Base-by-base conservation (phyloP, 306 rosid species). In the Dicorynia guianensis region DNA sequence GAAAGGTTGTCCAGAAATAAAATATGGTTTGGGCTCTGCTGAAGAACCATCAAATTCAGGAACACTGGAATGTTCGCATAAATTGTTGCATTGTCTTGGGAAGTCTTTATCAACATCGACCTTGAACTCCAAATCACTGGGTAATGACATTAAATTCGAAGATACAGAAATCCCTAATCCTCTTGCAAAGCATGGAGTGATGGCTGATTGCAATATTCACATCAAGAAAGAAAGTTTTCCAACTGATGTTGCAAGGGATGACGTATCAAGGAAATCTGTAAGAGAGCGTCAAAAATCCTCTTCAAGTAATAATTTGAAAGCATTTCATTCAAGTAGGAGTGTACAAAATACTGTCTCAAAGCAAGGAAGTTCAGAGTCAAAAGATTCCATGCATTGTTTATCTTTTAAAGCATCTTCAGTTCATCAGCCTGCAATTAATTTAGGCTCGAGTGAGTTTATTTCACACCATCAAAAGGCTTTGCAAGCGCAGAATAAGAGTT, bases 201-300 rank as follows among this genome's bases (percentile, higher is more conserved):
- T 47, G 33, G 34, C 82, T 75, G 96, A 88, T 72, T 55, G 79
- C 82, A 86, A 82, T 82, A 85, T 33, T 61, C 61, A 76, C 65
- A 18, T 25, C 57, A 89, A 83, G 80, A 95, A 85, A 83, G 97
- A 82, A 77, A 73, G 74, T 73, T 38, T 81, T 81, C 76, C 78
- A 11, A 61, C 57, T 82, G 89, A 87, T 74, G 79, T 61, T 73
- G 74, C 74, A 58, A 71, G 69, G 85, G 97, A 83, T 54, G 96
- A 86, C 69, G 90, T 80, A 57, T 80, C 87, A 6, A 85, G 84
- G 87, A 95, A 83, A 79, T 79, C 71, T 56, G 83, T 71, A 12
- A 90, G 84, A 86, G 97, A 95, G 72, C 93, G 85, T 19, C 59
- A 87, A 71, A 91, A 89, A 73, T 82, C 87, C 43, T 78, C 85